phyloP scores from a whole-genome alignment of 108 stramenopile species.

The Cyclotella baltica region DNA sequence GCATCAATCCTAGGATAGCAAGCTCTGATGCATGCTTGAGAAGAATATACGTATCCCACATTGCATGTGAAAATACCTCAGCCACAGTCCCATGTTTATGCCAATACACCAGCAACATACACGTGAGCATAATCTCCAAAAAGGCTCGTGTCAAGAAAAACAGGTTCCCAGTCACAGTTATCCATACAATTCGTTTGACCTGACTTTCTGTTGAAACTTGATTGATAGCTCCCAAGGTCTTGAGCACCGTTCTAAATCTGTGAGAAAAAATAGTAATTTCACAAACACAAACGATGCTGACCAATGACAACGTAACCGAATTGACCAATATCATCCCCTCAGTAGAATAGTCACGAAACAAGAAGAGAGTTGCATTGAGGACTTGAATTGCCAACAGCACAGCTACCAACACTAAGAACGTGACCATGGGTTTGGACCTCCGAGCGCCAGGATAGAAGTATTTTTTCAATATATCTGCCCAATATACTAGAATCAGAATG shows the following conservation, averaged over 20 bases:
- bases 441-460: conserved; percentile 91
- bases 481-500: conserved; percentile 96
- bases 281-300: conserved; percentile 87
- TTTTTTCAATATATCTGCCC: conserved; percentile 97
- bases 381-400: conserved; percentile 70
- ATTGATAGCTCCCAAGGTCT: conserved; percentile 94
- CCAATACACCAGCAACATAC: conserved; percentile 78
- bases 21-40: conserved; percentile 90
- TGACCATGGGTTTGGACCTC: conserved; percentile 88
- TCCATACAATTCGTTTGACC: conserved; percentile 94
- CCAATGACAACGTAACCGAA: conserved; percentile 80
- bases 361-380: conserved; percentile 84
- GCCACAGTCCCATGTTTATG: conserved; percentile 78
- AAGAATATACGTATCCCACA: conserved; percentile 92
- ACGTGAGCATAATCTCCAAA: conserved; percentile 83
- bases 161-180: conserved; percentile 94
- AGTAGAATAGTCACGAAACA: conserved; percentile 80
- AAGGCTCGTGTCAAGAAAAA: conserved; percentile 94
- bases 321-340: conserved; percentile 96
- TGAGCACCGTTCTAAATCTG: conserved; percentile 92
- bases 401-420: conserved; percentile 82
- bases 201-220: conserved; percentile 95
- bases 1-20: conserved; percentile 90
- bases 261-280: conserved; percentile 95
- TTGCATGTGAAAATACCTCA: conserved; percentile 75